Evolutionary conservation across 164 flowering plant genomes (phyloP), one percentile per base, ranked within the genome.

Genomic region (Nymphaea colorata): DNA sequence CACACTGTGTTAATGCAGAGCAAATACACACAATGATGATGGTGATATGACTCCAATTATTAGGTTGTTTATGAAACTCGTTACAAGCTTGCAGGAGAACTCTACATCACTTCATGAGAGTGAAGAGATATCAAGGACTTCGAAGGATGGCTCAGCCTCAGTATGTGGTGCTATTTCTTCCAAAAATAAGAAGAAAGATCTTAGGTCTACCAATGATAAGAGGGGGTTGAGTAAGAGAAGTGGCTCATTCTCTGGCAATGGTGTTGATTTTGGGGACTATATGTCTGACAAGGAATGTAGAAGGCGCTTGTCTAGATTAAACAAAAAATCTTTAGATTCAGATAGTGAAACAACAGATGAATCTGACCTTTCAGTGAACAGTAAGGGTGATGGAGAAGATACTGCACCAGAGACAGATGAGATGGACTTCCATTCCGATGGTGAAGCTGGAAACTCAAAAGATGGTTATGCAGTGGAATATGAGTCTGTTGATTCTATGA

Each of bases 331-430:
- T 64, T 69, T 87, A 70, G 89, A 83, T 65, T 92, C 98, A 3
- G 98, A 79, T 67, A 87, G 88, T 85, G 98, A 88, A 43, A 87
- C 93, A 64, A 92, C 99, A 76, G 96, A 86, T 79, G 96, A 91
- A 14, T 68, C 72, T 65, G 86, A 79, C 59, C 74, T 71, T 64
- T 91, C 92, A 42, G 88, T 86, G 69, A 88, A 81, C 68, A 75
- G 73, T 61, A 71, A 70, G 67, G 75, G 79, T 73, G 87, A 80
- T 62, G 78, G 79, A 67, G 88, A 81, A 73, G 83, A 78, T 74
- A 80, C 87, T 64, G 77, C 68, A 64, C 90, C 97, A 18, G 94
- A 88, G 47, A 82, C 98, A 63, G 94, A 88, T 78, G 92, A 89
- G 68, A 74, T 74, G 67, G 96, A 82, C 51, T 53, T 81, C 43